Evolutionary conservation across 345 rosid species (phyloP), one percentile per base, ranked within the genome.

Genomic region (Eucalyptus erythrocorys): DNA sequence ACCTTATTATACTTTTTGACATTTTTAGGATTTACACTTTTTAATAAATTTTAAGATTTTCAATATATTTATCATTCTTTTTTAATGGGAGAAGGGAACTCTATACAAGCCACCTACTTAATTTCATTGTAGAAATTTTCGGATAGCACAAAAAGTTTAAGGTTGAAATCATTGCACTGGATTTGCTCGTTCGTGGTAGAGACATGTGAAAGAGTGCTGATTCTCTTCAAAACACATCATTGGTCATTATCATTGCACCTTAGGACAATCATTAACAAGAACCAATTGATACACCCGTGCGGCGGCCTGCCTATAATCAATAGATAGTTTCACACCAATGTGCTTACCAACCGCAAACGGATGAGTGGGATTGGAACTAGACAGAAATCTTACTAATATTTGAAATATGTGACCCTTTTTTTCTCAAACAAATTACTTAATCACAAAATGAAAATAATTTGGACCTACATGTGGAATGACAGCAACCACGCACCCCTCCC

Each of bases 31-130:
- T 64, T n/a, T 64, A 4, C 4, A n/a, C 1, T 64, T 64, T 64
- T 15, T 3, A 0, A 64, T 64, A 4, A n/a, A 15, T n/a, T 64
- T n/a, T 4, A n/a, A 1, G 5, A 64, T 64, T 7, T 1, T 15
- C 1, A 7, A 14, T 64, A n/a, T 8, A n/a, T 4, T 64, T 64
- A 6, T 64, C 76, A 12, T 64, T 64, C 4, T n/a, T 3, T n/a
- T 15, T 64, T 64, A n/a, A n/a, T 64, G 14, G 9, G 40, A 64
- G 37, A n/a, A 64, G 26, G 10, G 4, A 51, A 21, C 57, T 19
- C 57, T 19, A 51, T 8, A 51, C 1, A 2, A 51, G 1, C 10
- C 5, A 51, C 26, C 57, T 7, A 51, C 19, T 51, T 0, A 51
- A 7, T 19, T 51, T 51, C 7, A 51, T 1, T 51, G 26, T 3